A percentile compares a stretch with the other conserved stretches of the same genome.
Conservation (phyloP, 768 basidiomycete species). For the Leccinum variicolor region DNA sequence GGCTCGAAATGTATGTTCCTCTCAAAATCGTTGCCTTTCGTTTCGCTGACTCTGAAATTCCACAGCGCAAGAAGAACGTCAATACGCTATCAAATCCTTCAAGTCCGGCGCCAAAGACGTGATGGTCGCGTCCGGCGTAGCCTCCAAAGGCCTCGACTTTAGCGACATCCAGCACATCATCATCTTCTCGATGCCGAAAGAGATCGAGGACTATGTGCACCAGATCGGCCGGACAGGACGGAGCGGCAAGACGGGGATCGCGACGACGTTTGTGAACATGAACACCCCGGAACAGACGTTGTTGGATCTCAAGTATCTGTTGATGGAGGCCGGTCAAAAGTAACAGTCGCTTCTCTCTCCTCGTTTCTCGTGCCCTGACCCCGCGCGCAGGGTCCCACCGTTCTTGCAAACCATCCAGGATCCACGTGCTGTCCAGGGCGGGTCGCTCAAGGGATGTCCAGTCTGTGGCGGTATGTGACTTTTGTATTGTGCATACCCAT, state of each 20-base stretch:
- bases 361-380: background rate
- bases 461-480: constrained; percentile 81
- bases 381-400: constrained; percentile 72
- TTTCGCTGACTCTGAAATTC: background rate
- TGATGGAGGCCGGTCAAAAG: constrained; percentile 99
- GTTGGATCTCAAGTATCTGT: constrained; percentile 91
- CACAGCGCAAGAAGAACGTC: constrained; percentile 94
- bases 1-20: constrained; percentile 82
- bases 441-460: constrained; percentile 81
- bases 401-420: constrained; percentile 91
- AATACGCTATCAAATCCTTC: constrained; percentile 98
- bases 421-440: constrained; percentile 77
- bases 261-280: constrained; percentile 99
- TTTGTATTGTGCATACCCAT: background rate
- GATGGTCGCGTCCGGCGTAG: constrained; percentile 98
- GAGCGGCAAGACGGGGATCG: constrained; percentile 97
- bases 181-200: constrained; percentile 99
- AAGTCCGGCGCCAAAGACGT: constrained; percentile 97
- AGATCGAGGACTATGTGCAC: constrained; percentile 99
- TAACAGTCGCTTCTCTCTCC: constrained; percentile 35
- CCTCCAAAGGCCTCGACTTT: constrained; percentile 98
- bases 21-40: background rate
- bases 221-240: constrained; percentile 98
- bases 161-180: constrained; percentile 99
- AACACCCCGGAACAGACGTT: constrained; percentile 95